Evolutionary conservation across 768 basidiomycete species (phyloP), one percentile per base, ranked within the genome.

Genomic region (Calocera viscosa): DNA sequence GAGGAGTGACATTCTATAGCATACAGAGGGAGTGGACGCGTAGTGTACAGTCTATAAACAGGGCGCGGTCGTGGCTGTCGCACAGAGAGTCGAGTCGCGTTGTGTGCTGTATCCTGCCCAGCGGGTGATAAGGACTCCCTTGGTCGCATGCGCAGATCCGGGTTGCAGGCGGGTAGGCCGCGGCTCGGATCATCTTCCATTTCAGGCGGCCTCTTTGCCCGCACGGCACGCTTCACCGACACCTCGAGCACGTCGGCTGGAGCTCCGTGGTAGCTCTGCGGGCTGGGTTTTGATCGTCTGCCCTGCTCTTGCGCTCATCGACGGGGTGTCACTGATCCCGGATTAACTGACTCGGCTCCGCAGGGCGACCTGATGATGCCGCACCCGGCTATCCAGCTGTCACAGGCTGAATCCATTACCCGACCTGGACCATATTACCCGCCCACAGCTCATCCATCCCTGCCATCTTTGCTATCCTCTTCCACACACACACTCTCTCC

Each of bases 101-200:
- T n/a, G n/a, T n/a, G n/a, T n/a, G n/a, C n/a, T n/a, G n/a, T n/a
- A n/a, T n/a, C n/a, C n/a, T n/a, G n/a, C n/a, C n/a, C 35, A 38
- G 5, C 7, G 35, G 53, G 14, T 26, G 53, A 60, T 60, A 60
- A 60, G 53, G 30, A 5, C 8, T 28, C 14, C 7, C 14, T 10
- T 11, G 53, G 53, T 60, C 53, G 53, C 53, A 60, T 60, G 53
- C 22, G 14, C 53, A 60, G 53, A 60, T 60, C 53, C 53, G 53
- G 53, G 53, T 60, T 60, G 43, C 24, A 19, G 5, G 43, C 35
- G 35, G 35, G 35, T 38, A 19, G 43, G 8, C 43, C 7, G 19
- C 26, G 53, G 53, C 26, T 60, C 53, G 53, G 53, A 60, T 60
- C 53, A 60, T 60, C 53, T 30, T 60, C 53, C 53, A 38, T 38